Percentiles rank a stretch among this genome's conserved stretches.
phyloP scores from a whole-genome alignment of 75 land plant genomes.

The Azolla pinnata region DNA sequence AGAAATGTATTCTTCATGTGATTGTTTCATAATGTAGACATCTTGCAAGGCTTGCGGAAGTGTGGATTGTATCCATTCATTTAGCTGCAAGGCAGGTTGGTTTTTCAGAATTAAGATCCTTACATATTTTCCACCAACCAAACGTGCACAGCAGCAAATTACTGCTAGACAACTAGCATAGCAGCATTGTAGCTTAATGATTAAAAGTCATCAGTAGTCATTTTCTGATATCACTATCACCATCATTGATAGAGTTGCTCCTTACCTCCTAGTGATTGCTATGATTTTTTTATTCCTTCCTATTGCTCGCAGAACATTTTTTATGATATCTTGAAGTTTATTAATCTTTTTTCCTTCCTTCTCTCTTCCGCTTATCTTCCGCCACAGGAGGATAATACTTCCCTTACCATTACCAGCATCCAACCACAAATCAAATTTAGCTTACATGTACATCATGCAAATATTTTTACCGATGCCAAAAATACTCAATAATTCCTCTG shows the following conservation, averaged over 20 bases:
- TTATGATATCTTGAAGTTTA: no score
- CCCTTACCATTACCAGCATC: no score
- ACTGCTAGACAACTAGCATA: neutral
- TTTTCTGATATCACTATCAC: neutral
- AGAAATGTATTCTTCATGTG: constrained; percentile 22
- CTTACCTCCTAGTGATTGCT: no score
- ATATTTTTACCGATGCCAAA: no score
- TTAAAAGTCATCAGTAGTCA: neutral
- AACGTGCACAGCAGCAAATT: neutral
- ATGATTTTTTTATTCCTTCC: no score
- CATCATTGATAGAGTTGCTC: neutral
- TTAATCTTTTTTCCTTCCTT: no score
- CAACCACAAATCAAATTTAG: no score
- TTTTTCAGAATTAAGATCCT: neutral
- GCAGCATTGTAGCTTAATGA: neutral
- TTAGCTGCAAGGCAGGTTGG: constrained; percentile 18
- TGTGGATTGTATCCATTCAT: constrained; percentile 24
- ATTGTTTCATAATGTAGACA: constrained; percentile 16
- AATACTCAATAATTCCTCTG: no score
- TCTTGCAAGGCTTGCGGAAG: constrained; percentile 22
- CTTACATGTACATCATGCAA: no score
- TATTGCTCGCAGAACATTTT: no score
- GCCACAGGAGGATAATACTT: no score
- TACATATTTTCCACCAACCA: neutral
- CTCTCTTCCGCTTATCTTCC: no score